Percentiles rank a stretch among this genome's conserved stretches.
These are phyloP conservation scores for Planoprotostelium fungivorum DNA, from an alignment of 78 protist genomes.

Conservation along the genomic window DNA sequence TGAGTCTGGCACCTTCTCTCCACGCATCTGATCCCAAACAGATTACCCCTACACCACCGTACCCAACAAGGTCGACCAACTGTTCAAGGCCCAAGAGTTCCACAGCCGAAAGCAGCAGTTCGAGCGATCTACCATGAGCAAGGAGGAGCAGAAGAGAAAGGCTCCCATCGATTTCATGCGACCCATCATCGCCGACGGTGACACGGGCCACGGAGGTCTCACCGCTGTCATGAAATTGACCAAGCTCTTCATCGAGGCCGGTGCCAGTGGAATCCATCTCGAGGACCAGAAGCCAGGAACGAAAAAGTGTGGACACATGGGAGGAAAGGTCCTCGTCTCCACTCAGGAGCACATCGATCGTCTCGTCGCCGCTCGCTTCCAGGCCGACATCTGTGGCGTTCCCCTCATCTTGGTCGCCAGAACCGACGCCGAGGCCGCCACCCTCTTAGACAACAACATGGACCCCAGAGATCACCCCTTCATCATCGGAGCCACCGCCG, in stretches of 20 bases:
- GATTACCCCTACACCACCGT: conserved; percentile 81
- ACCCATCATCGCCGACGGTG: conserved; percentile 94
- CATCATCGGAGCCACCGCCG: conserved; percentile 70
- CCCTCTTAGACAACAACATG: conserved; percentile 72
- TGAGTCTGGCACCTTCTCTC: neutral
- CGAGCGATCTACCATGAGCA: conserved; percentile 19
- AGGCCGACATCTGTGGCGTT: conserved; percentile 79
- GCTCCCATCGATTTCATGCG: conserved; percentile 56
- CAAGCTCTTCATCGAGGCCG: conserved; percentile 85
- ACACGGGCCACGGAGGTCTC: conserved; percentile 94
- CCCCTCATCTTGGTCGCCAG: conserved; percentile 81
- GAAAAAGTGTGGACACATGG: conserved; percentile 79
- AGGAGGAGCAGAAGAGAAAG: conserved; percentile 11
- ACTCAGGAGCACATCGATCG: conserved; percentile 83
- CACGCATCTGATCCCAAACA: neutral
- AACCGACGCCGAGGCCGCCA: conserved; percentile 91
- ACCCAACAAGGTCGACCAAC: conserved; percentile 71
- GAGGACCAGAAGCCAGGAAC: conserved; percentile 92
- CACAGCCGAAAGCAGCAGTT: conserved; percentile 74
- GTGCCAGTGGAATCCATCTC: conserved; percentile 92
- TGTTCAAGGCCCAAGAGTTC: conserved; percentile 67
- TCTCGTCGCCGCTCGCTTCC: conserved; percentile 83
- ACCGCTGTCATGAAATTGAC: conserved; percentile 84
- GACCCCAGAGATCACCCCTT: conserved; percentile 77
- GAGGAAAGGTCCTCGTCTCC: conserved; percentile 82